Percentiles rank a stretch among this genome's conserved stretches.
Evolutionary conservation across 805 yeast species (phyloP).

Genomic region (Kazachstania africana): DNA sequence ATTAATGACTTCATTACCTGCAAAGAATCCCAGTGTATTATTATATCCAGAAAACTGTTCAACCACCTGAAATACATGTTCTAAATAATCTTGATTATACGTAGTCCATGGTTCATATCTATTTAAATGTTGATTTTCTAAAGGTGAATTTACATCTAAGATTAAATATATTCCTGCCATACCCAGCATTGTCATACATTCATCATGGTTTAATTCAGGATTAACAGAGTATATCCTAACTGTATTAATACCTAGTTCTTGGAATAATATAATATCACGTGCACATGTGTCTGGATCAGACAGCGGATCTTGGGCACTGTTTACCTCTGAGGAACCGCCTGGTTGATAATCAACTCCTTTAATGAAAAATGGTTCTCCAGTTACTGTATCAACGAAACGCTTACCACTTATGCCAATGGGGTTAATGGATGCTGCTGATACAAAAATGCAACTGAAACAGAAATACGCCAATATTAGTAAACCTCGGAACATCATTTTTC

Average conservation of each 20-base stretch:
- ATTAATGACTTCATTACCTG: conserved; percentile 88
- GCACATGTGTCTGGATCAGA: conserved; percentile 59
- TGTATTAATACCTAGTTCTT: conserved; percentile 75
- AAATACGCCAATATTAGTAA: background rate
- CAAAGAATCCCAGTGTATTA: conserved; percentile 75
- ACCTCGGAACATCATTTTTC: background rate
- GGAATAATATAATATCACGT: conserved; percentile 70
- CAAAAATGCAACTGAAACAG: conserved; percentile 5
- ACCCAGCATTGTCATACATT: conserved; percentile 81
- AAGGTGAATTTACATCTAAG: conserved; percentile 75
- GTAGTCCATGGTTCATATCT: conserved; percentile 61
- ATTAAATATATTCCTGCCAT: conserved; percentile 86
- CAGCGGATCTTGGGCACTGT: conserved; percentile 46
- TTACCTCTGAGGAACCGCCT: conserved; percentile 51
- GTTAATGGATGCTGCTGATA: too few relatives aligned
- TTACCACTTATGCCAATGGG: conserved; percentile 63
- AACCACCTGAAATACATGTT: conserved; percentile 72
- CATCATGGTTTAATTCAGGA: conserved; percentile 79
- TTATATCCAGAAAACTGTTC: conserved; percentile 78
- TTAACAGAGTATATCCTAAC: conserved; percentile 73
- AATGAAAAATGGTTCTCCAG: conserved; percentile 60
- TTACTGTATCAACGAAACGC: conserved; percentile 64
- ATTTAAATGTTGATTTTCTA: conserved; percentile 51
- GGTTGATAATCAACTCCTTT: conserved; percentile 90
- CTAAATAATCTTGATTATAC: conserved; percentile 58